Evolutionary conservation across 2,329 filamentous ascomycete genomes (phyloP), one percentile per base, ranked within the genome.

Genomic region (Herpotrichia juniperi): DNA sequence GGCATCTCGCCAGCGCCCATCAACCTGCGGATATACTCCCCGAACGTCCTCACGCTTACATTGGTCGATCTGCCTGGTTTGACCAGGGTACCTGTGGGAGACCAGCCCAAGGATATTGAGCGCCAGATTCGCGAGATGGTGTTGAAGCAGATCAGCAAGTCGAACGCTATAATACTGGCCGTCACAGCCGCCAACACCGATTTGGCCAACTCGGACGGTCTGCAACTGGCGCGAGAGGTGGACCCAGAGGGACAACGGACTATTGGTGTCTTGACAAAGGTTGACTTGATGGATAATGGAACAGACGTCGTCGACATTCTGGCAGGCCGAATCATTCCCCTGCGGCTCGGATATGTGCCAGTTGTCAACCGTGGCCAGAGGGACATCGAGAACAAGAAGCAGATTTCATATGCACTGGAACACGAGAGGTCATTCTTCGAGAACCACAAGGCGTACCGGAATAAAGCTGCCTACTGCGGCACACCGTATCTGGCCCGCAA

Each of bases 281-380:
- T 99, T 56, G 94, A 99, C 79, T 79, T 99, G 71, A 99, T 99
- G 94, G 94, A 99, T 75, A 91, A 96, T 22, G 94, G 94, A 49
- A 99, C 94, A 47, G 94, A 99, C 70, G 94, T 97, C 35, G 93
- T 99, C 62, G 94, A 99, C 77, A 99, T 99, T 80, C 83, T 99
- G 68, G 96, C 94, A 60, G 96, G 96, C 54, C 89, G 94, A 68
- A 96, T 99, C 74, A 99, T 99, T 74, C 94, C 94, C 32, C 81
- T 99, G 64, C 87, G 94, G 57, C 79, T 99, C 63, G 94, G 94
- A 64, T 99, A 99, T 72, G 91, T 99, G 19, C 94, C 94, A 16
- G 94, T 99, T 16, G 94, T 99, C 72, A 99, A 99, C 81, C 86
- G 94, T 78, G 94, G 94, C 43, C 94, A 99, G 78, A 87, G 94